Conservation (phyloP, 2,329 filamentous ascomycete species). For the Penicillium freii region DNA sequence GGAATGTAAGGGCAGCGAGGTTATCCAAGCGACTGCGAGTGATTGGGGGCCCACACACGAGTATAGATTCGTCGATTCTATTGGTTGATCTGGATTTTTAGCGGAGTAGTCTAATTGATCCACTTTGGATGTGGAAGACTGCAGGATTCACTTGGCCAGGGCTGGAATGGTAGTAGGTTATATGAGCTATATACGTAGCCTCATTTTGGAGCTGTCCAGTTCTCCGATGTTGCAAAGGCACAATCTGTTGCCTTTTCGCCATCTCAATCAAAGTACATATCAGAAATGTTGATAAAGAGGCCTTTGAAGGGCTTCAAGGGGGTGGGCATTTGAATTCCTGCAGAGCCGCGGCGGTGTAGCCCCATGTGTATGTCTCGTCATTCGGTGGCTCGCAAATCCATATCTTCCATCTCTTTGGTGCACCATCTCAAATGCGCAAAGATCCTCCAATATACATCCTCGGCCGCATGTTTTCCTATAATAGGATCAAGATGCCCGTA, state of each 20-base stretch:
- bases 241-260: background rate
- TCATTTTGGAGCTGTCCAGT: background rate
- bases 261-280: no score
- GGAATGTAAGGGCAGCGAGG: slow-evolving; percentile 1
- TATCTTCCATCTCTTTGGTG: background rate
- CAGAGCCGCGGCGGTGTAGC: background rate
- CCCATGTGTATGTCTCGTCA: background rate
- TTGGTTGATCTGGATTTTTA: background rate
- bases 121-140: background rate
- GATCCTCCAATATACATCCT: slow-evolving; percentile 19
- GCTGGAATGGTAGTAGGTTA: background rate
- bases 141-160: background rate
- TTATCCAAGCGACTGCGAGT: slow-evolving; percentile 9
- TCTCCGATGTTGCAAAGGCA: background rate
- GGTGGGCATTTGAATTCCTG: background rate
- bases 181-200: background rate
- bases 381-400: background rate
- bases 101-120: slow-evolving; percentile 7
- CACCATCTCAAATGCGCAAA: slow-evolving; percentile 4
- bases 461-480: slow-evolving; percentile 21
- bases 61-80: background rate
- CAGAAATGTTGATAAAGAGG: background rate
- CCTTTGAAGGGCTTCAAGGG: background rate
- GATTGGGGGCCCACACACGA: slow-evolving; percentile 6
- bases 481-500: slow-evolving; percentile 31